Evolutionary conservation across 148 eudicot species (phyloP), one percentile per base, ranked within the genome.

Genomic region (Silene uniflora): DNA sequence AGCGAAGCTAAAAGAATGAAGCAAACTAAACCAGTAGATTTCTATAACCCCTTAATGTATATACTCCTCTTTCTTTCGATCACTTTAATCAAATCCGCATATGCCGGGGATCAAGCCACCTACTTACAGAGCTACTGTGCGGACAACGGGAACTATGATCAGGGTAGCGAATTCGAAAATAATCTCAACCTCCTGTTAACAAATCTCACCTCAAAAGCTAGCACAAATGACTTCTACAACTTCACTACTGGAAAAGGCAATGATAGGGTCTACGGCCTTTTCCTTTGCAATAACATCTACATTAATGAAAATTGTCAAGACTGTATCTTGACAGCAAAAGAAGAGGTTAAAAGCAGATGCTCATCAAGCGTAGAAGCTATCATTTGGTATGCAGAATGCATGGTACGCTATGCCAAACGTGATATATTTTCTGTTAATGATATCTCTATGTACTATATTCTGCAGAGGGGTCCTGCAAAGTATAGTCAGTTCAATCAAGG

Each of bases 251-350:
- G 79, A 19, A 59, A 35, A 46, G 22, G 1, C 67, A 44, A 55
- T 14, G 56, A 76, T 55, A 80, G 11, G 66, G 66, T 76, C n/a
- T 72, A 80, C 5, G 83, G 83, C 14, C 79, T 75, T 71, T 80
- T 55, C 52, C 72, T 64, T 5, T 80, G 83, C 71, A 76, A 52
- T 32, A 25, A 13, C 10, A 25, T 66, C 61, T 27, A 64, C 17
- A 70, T 35, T 52, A 63, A 65, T 58, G 61, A 71, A 46, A 23
- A 72, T 13, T 80, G 83, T 49, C 72, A 55, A 13, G 55, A 59
- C 13, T 80, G 83, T 58, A 14, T 76, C 42, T 47, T 8, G 23
- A 12, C 18, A 6, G 79, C 83, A 23, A 54, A 19, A 35, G 25
- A 60, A 6, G 60, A 47, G 13, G 68, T 79, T 46, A 60, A 18